Evolutionary conservation across 495 filamentous ascomycete species (phyloP).

Genomic region (Echria macrotheca): DNA sequence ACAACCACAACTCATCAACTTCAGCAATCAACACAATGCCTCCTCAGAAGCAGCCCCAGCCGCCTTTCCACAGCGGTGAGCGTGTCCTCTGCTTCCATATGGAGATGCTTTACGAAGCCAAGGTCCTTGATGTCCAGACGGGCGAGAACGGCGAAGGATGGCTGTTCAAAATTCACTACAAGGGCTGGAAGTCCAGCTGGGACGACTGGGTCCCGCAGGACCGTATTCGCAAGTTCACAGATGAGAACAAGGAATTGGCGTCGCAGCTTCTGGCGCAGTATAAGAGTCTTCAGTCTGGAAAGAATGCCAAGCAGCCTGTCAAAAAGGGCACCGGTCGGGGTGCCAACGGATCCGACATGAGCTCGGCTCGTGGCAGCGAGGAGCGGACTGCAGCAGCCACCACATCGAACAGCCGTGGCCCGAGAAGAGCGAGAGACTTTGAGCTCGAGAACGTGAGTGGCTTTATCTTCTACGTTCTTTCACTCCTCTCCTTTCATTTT

Average conservation of each 20-base stretch:
- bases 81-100: conserved; percentile 94
- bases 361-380: conserved; percentile 79
- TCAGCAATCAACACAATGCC: conserved; percentile 7
- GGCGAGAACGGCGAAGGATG: conserved; percentile 65
- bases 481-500: not conserved
- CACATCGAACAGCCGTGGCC: conserved; percentile 59
- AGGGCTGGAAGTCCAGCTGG: conserved; percentile 99
- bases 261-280: conserved; percentile 54
- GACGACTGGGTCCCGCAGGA: conserved; percentile 98
- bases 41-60: conserved; percentile 17
- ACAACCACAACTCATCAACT: too few species aligned
- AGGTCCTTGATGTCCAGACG: conserved; percentile 74
- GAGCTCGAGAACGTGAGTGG: conserved; percentile 78
- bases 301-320: conserved; percentile 39
- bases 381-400: conserved; percentile 68
- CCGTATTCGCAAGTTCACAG: conserved; percentile 86
- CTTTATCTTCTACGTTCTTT: conserved; percentile 14
- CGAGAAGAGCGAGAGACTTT: conserved; percentile 64
- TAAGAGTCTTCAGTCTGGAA: conserved; percentile 40
- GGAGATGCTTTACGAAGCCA: conserved; percentile 94
- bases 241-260: conserved; percentile 90
- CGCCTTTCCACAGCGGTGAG: conserved; percentile 80
- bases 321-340: conserved; percentile 44
- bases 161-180: conserved; percentile 93
- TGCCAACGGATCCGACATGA: conserved; percentile 62